phyloP scores from a whole-genome alignment of 495 filamentous ascomycete genomes.

The Neurospora terricola region DNA sequence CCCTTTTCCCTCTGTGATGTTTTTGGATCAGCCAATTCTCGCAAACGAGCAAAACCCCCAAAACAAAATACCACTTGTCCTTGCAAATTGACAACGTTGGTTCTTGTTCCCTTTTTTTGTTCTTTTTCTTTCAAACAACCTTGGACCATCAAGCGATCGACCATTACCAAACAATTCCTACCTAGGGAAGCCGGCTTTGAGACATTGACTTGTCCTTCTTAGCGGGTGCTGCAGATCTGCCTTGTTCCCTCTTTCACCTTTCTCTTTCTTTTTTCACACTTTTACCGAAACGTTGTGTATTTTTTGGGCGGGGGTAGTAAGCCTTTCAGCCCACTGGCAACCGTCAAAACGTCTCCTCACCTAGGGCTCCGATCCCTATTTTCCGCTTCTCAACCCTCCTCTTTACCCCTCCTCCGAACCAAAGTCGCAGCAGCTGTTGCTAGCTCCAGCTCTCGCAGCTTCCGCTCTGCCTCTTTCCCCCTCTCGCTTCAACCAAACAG shows the following conservation, averaged over 20 bases:
- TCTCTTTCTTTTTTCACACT: neutral
- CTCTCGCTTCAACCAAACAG: constrained; percentile 5
- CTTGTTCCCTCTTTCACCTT: neutral
- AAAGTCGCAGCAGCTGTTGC: neutral
- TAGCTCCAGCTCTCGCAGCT: constrained; percentile 37
- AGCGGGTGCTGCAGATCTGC: neutral
- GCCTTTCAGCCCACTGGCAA: constrained; percentile 14
- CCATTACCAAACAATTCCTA: neutral
- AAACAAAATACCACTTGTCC: neutral
- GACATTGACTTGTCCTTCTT: neutral
- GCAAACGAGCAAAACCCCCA: neutral
- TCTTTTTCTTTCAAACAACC: neutral
- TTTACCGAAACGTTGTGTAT: neutral
- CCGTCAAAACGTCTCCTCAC: constrained; percentile 33
- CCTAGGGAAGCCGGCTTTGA: neutral
- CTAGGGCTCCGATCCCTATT: constrained; percentile 25
- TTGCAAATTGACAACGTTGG: neutral
- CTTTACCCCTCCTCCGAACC: constrained; percentile 36
- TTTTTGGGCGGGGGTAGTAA: constrained; percentile 11
- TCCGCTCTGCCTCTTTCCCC: constrained; percentile 43
- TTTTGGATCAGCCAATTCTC: neutral
- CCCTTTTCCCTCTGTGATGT: neutral
- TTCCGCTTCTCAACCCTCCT: constrained; percentile 41
- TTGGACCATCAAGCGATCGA: neutral
- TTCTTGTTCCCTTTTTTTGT: neutral